Conservation (phyloP, 805 yeast species). For the Ogataea chonburiensis region DNA sequence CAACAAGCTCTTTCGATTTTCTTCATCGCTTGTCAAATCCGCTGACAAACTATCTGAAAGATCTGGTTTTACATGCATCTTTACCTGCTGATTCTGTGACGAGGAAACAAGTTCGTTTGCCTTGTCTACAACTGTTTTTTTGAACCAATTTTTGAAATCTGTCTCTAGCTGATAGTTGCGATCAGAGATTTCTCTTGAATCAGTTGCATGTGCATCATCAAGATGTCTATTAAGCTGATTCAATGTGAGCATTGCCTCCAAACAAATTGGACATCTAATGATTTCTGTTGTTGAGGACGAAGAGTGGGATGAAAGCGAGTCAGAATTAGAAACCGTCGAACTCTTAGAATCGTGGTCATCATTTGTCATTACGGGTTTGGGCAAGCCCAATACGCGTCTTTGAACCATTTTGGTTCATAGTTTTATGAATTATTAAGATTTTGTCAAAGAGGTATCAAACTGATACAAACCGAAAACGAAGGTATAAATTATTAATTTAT, state of each 20-base stretch:
- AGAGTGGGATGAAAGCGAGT: slow-evolving; percentile 10
- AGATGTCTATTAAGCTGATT: slow-evolving; percentile 64
- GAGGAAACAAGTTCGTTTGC: slow-evolving; percentile 36
- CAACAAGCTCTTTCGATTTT: not conserved
- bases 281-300: slow-evolving; percentile 6
- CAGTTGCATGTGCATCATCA: slow-evolving; percentile 59
- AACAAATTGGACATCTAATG: slow-evolving; percentile 67
- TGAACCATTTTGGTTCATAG: slow-evolving; percentile 21
- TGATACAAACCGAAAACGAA: too few species aligned
- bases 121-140: slow-evolving; percentile 37
- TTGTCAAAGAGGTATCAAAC: too few species aligned
- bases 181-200: slow-evolving; percentile 3
- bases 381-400: slow-evolving; percentile 24
- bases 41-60: slow-evolving; percentile 40
- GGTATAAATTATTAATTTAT: not conserved
- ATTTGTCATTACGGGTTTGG: not conserved
- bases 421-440: too few species aligned
- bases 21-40: not conserved
- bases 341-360: slow-evolving; percentile 1
- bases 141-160: slow-evolving; percentile 44
- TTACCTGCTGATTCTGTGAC: slow-evolving; percentile 28
- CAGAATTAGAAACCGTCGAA: slow-evolving; percentile 15
- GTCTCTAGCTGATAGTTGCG: slow-evolving; percentile 28
- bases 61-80: slow-evolving; percentile 42
- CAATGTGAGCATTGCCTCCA: slow-evolving; percentile 53